Conservation (phyloP, 306 rosid genomes). For the Lotus japonicus region DNA sequence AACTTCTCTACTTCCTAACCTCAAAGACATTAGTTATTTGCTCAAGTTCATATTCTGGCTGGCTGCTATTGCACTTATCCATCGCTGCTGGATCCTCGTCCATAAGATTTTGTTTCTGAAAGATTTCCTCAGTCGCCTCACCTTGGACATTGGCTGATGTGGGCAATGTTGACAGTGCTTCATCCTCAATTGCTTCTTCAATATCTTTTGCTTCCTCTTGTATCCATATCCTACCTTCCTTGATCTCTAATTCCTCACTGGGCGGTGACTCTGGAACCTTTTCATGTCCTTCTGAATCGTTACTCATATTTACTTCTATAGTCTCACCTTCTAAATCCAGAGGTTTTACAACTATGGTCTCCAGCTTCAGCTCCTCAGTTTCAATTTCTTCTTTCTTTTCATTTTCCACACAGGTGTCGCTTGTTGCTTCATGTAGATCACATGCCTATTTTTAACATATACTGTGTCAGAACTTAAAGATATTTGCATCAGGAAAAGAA, state of each 20-base stretch:
- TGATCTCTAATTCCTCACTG: not conserved
- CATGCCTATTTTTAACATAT: constrained; percentile 11
- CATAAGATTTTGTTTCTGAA: not conserved
- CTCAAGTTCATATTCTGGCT: not conserved
- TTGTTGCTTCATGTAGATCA: constrained; percentile 1
- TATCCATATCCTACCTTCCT: not conserved
- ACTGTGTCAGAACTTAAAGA: not conserved
- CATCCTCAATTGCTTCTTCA: not conserved
- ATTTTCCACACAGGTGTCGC: not conserved
- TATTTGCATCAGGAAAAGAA: not conserved
- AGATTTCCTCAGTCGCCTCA: not conserved
- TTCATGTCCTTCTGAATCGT: not conserved
- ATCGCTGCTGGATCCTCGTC: not conserved
- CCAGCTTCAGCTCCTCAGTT: not conserved
- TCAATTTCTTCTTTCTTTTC: not conserved
- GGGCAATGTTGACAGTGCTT: not conserved
- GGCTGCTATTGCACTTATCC: not conserved
- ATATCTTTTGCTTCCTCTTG: not conserved
- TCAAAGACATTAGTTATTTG: not conserved
- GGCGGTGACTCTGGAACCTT: not conserved
- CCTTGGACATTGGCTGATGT: not conserved
- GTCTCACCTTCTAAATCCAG: not conserved
- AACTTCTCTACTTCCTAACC: not conserved
- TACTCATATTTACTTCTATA: not conserved
- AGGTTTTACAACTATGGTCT: not conserved